Evolutionary conservation across 1,284 basidiomycete genomes (phyloP).

Genomic region (Ceratobasidium papillatum): DNA sequence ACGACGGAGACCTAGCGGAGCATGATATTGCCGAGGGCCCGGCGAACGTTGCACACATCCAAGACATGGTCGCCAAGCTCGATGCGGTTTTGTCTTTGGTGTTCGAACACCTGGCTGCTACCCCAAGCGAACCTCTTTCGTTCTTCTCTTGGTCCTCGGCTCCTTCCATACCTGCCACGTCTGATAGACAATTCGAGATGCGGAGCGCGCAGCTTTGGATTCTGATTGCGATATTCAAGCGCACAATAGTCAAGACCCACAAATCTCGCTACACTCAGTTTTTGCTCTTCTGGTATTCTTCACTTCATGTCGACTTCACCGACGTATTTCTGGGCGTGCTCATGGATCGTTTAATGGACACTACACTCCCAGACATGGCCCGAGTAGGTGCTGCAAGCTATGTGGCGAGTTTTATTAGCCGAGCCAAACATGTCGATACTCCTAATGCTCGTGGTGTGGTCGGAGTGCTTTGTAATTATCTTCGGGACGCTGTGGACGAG

Average conservation of each 20-base stretch:
- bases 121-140: constrained; percentile 50
- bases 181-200: constrained; percentile 41
- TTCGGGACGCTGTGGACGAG: constrained; percentile 77
- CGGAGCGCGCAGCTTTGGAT: constrained; percentile 77
- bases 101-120: constrained; percentile 80
- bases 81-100: constrained; percentile 87
- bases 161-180: constrained; percentile 46
- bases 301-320: constrained; percentile 86
- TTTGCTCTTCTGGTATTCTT: constrained; percentile 94
- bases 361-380: constrained; percentile 71
- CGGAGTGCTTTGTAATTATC: constrained; percentile 83
- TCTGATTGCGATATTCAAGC: constrained; percentile 91
- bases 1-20: constrained; percentile 50
- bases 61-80: constrained; percentile 88
- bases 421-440: constrained; percentile 86
- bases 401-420: constrained; percentile 90
- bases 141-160: constrained; percentile 43
- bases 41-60: constrained; percentile 71
- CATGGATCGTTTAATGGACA: constrained; percentile 80
- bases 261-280: constrained; percentile 98
- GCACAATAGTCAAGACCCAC: constrained; percentile 92
- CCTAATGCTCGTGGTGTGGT: constrained; percentile 81
- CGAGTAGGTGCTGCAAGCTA: constrained; percentile 91
- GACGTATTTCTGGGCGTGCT: constrained; percentile 95
- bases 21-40: constrained; percentile 69